Evolutionary conservation across 371 early-diverging fungal species (phyloP), one percentile per base, ranked within the genome.

Genomic region (Nematocida sp.): DNA sequence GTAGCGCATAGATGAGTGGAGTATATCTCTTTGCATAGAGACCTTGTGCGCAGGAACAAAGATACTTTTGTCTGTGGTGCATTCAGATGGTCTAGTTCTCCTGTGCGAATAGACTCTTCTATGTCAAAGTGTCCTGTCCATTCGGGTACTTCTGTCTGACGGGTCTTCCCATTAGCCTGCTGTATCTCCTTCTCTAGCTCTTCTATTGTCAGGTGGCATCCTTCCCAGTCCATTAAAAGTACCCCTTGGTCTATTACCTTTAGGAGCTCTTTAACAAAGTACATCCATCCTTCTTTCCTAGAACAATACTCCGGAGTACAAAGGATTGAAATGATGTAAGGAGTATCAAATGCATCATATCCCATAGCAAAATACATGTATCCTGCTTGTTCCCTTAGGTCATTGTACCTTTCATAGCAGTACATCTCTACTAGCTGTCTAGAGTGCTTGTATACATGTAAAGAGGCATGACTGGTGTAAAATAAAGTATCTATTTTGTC

Each of bases 41-140:
- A 53, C 40, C 81, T 54, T 23, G 70, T 70, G 29, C 80, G 78
- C 1, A 82, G 54, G 60, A 82, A 82, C 45, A 65, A 76, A 23
- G 65, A 35, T 1, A 78, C 63, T 13, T 65, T 52, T 5, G 48
- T 32, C 15, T 21, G 27, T 46, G 64, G 46, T n/a, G 11, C 31
- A 7, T 32, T 47, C 21, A 19, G 37, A 15, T 27, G 4, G 9
- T 48, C 74, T 13, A 70, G 11, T 15, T 57, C 74, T 7, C 74
- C 51, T 19, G 31, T 19, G 21, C 74, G 9, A 47, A 70, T 70
- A 17, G 74, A 21, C 34, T 70, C 74, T 40, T 46, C 55, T 11
- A 70, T 70, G 53, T 70, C 74, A 70, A 70, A 70, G 53, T 70
- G 74, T 35, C 74, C 74, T 7, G 46, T 40, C 74, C 74, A 70